Evolutionary conservation across 1,284 basidiomycete genomes (phyloP), one percentile per base, ranked within the genome.

Genomic region (Cryptococcus sp.): DNA sequence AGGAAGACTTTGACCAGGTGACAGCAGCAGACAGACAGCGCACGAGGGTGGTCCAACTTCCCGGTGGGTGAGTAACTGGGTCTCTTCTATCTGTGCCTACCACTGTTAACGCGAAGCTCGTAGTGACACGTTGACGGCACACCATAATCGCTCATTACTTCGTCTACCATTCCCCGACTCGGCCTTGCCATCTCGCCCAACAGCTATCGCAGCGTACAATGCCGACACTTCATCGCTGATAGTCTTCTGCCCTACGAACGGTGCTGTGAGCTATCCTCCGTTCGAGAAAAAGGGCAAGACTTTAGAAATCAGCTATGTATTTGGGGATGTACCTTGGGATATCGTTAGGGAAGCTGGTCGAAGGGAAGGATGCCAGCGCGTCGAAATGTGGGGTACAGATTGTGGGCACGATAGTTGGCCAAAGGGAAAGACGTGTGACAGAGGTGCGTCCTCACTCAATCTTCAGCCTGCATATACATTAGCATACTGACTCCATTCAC

Each of bases 241-340:
- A 25, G 49, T 50, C 27, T 50, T 50, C 38, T 50, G 49, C 22
- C 49, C 49, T 2, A 19, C 22, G 49, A 50, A 50, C 49, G 27
- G 49, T 23, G 30, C 11, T 6, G 49, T 38, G 25, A 50, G n/a
- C 17, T 50, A 50, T 40, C 49, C 23, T n/a, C 49, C 49, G 19
- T 30, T 25, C 49, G 49, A 50, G 22, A 25, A 50, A 20, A 50
- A 50, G 38, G 49, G 49, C 30, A 50, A 50, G 22, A 50, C 49
- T 2, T 27, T 50, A 16, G 49, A 50, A 22, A 15, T 50, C 6
- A 50, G 49, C 38, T 22, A 40, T 40, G 49, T 50, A 3, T 19
- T 50, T n/a, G 49, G 49, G 38, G 25, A 50, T 7, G 49, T 50
- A 17, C 49, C 49, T 1, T 50, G 49, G 49, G 17, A 35, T 6